These are phyloP conservation scores for Globisporangium echinulatum DNA, from an alignment of 352 stramenopile genomes.

Conservation along the genomic window DNA sequence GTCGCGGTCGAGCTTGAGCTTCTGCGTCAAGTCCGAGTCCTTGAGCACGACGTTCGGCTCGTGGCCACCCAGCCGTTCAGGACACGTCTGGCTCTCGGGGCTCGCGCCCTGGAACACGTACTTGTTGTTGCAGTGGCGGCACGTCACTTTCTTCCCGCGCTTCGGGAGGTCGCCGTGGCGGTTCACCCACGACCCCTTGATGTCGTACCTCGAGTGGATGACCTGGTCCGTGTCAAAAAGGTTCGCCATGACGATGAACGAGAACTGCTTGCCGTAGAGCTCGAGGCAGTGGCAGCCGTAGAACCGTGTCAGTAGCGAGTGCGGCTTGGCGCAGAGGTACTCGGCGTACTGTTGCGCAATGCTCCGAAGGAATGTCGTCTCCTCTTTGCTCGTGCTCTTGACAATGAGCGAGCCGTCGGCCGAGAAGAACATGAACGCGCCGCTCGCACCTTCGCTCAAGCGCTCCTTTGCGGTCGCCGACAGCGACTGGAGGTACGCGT, in stretches of 20 bases:
- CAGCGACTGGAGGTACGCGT: constrained; percentile 77
- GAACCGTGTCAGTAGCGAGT: constrained; percentile 84
- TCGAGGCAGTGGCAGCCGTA: constrained; percentile 88
- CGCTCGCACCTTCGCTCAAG: constrained; percentile 82
- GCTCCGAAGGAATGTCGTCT: constrained; percentile 78
- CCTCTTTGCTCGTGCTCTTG: constrained; percentile 87
- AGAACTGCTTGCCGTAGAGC: constrained; percentile 89
- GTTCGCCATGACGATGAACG: constrained; percentile 91
- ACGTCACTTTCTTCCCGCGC: constrained; percentile 84
- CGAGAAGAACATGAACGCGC: constrained; percentile 91
- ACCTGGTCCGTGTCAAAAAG: constrained; percentile 85
- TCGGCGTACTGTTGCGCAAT: constrained; percentile 86
- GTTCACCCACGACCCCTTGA: constrained; percentile 90
- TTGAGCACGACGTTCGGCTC: constrained; percentile 87
- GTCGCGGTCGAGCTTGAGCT: constrained; percentile 78
- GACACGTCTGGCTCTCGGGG: constrained; percentile 68
- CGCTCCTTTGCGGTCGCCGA: constrained; percentile 84
- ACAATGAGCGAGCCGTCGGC: constrained; percentile 85
- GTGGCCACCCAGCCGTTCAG: constrained; percentile 65
- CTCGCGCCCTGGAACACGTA: constrained; percentile 67
- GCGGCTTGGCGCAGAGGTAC: constrained; percentile 81
- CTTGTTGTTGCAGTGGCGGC: constrained; percentile 86
- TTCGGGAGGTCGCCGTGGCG: constrained; percentile 75
- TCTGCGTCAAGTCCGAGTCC: constrained; percentile 85
- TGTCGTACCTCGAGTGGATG: constrained; percentile 87